Evolutionary conservation across 169 alveolate genomes (phyloP).

Genomic region (Blepharisma undulans): DNA sequence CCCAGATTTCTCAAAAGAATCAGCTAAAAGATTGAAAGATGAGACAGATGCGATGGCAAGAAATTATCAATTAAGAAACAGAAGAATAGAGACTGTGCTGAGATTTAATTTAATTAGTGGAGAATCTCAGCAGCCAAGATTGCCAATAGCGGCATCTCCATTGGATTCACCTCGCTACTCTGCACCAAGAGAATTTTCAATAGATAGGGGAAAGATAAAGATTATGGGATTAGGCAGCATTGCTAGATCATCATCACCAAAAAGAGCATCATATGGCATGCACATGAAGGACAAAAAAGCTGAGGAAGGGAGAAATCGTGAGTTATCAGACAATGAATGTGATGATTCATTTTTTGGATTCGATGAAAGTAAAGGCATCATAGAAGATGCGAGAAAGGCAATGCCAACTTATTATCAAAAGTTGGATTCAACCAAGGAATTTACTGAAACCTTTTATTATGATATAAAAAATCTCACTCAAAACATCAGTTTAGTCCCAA

Average conservation of each 20-base stretch:
- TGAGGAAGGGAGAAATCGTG: too few species aligned
- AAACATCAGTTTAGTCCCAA: neutral
- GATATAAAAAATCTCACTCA: neutral
- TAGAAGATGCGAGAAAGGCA: neutral
- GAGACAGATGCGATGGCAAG: neutral
- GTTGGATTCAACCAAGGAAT: constrained; percentile 14
- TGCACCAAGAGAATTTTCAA: too few species aligned
- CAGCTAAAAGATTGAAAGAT: neutral
- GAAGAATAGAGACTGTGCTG: neutral
- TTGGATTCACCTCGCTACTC: too few species aligned
- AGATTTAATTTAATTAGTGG: neutral
- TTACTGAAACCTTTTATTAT: constrained; percentile 3
- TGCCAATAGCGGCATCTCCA: neutral
- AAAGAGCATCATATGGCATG: too few species aligned
- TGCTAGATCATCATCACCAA: neutral
- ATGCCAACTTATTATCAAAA: constrained; percentile 22
- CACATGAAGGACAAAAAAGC: too few species aligned
- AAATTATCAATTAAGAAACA: neutral
- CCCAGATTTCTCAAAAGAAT: too few species aligned
- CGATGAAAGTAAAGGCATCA: neutral
- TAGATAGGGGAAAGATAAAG: too few species aligned
- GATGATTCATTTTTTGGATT: too few species aligned
- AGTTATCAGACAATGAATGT: too few species aligned
- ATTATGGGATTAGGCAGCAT: too few species aligned
- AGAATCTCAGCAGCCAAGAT: neutral